These are phyloP conservation scores for Yarrowia osloensis DNA, from an alignment of 805 yeast genomes.

Conservation along the genomic window DNA sequence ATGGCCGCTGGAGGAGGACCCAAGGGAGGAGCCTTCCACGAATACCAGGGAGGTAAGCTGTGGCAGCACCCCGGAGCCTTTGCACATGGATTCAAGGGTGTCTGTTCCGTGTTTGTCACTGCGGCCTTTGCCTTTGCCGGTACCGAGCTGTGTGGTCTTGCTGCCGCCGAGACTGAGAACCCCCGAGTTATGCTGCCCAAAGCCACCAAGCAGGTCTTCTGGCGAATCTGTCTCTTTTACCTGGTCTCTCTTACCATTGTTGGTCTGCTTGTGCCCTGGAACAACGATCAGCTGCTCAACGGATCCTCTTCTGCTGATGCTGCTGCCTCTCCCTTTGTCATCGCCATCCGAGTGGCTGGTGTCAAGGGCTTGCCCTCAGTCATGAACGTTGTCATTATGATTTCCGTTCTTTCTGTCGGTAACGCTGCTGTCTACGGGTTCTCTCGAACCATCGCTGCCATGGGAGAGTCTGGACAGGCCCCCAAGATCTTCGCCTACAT, in stretches of 20 bases:
- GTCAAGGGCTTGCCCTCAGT: constrained; percentile 67
- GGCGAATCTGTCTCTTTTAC: constrained; percentile 74
- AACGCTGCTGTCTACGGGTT: constrained; percentile 68
- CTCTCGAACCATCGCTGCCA: constrained; percentile 65
- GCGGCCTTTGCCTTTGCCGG: constrained; percentile 80
- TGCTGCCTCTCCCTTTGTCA: constrained; percentile 69
- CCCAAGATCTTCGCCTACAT: constrained; percentile 62
- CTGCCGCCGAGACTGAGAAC: constrained; percentile 72
- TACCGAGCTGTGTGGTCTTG: constrained; percentile 68
- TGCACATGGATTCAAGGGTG: constrained; percentile 66
- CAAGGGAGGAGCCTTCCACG: constrained; percentile 43
- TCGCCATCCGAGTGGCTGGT: constrained; percentile 64
- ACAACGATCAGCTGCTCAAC: constrained; percentile 51
- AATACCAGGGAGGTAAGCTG: constrained; percentile 38
- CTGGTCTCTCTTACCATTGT: constrained; percentile 55
- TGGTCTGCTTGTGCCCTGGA: constrained; percentile 67
- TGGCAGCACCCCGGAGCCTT: constrained; percentile 58
- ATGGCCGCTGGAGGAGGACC: constrained; percentile 57
- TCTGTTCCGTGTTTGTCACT: constrained; percentile 64
- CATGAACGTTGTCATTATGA: constrained; percentile 67
- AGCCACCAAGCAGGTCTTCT: constrained; percentile 77
- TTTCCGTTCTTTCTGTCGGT: constrained; percentile 71
- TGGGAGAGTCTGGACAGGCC: constrained; percentile 64
- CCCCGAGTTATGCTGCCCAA: constrained; percentile 67
- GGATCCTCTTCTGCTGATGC: constrained; percentile 64